Evolutionary conservation across 306 rosid genomes (phyloP).

Genomic region (Delonix regia): DNA sequence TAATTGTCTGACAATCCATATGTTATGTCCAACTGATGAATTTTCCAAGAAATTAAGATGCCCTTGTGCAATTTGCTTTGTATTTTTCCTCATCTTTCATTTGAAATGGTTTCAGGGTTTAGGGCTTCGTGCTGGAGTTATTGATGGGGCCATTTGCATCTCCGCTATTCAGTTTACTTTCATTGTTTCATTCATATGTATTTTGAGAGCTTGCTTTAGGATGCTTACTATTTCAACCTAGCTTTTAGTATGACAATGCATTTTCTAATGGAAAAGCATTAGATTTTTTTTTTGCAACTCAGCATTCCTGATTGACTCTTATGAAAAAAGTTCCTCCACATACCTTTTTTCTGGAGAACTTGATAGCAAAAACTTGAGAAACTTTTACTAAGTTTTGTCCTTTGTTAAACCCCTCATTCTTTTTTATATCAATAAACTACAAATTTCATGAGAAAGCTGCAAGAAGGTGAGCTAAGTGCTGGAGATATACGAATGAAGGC

Average conservation of each 20-base stretch:
- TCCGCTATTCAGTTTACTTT: slow-evolving; percentile 85
- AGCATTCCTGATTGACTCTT: neutral
- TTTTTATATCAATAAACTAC: neutral
- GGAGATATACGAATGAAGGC: neutral
- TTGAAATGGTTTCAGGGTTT: slow-evolving; percentile 66
- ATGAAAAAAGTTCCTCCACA: neutral
- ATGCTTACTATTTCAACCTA: no score
- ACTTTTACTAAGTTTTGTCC: neutral
- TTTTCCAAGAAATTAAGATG: neutral
- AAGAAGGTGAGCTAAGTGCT: neutral
- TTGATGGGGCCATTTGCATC: slow-evolving; percentile 93
- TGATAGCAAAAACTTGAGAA: neutral
- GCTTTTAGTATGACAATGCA: no score
- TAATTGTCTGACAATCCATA: neutral
- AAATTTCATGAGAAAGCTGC: neutral
- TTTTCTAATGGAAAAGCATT: no score
- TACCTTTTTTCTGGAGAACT: neutral
- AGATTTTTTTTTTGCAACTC: neutral
- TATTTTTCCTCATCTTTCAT: neutral
- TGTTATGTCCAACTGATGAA: neutral
- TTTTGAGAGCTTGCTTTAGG: slow-evolving; percentile 1
- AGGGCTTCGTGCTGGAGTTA: slow-evolving; percentile 87
- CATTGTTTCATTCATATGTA: neutral
- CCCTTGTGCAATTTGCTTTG: neutral
- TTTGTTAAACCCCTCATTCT: neutral